Percentiles rank a stretch among this genome's conserved stretches.
Evolutionary conservation across 805 yeast species (phyloP).

Genomic region (Clavispora phyllophila): DNA sequence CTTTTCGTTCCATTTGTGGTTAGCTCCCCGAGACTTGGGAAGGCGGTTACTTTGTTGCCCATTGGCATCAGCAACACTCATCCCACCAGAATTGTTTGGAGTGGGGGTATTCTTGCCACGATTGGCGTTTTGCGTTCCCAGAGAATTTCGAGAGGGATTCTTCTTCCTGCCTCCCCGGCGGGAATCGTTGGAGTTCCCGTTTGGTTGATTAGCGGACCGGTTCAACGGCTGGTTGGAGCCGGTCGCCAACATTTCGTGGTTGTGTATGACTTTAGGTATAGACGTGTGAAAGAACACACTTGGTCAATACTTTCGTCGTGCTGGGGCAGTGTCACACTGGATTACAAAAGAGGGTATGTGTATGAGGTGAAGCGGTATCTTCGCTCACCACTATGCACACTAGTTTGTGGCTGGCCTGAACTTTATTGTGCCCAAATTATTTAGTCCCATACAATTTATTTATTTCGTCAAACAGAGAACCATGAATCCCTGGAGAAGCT

Average conservation of each 20-base stretch:
- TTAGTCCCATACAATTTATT: neutral
- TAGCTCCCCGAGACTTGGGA: neutral
- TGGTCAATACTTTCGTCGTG: neutral
- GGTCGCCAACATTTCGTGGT: neutral
- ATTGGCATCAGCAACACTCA: neutral
- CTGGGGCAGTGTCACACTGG: neutral
- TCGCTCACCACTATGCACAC: neutral
- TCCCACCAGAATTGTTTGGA: neutral
- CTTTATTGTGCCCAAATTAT: neutral
- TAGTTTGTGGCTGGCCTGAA: neutral
- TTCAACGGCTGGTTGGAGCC: neutral
- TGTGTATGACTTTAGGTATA: neutral
- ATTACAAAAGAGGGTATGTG: neutral
- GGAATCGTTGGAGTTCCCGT: neutral
- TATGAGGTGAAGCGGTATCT: neutral
- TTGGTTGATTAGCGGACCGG: neutral
- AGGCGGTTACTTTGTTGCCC: neutral
- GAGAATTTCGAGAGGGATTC: neutral
- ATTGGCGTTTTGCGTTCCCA: neutral
- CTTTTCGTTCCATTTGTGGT: neutral
- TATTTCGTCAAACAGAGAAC: slow-evolving; percentile 29
- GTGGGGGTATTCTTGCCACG: neutral
- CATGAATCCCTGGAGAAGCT: slow-evolving; percentile 40
- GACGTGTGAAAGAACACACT: neutral
- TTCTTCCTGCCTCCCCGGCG: neutral